Base-by-base conservation (phyloP, 148 eudicot species). In the Dysphania ambrosioides region DNA sequence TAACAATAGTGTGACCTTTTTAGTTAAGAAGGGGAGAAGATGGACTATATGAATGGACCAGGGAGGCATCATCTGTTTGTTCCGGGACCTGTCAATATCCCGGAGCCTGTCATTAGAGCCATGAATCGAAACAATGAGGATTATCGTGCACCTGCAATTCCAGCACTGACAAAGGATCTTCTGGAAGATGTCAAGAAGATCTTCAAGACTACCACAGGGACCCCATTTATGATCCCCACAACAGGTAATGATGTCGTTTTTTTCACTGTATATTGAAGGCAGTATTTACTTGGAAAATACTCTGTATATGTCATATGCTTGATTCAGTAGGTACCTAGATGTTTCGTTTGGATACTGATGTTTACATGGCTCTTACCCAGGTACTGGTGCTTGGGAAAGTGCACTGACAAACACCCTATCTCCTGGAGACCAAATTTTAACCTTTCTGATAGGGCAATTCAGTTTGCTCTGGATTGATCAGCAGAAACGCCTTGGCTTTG, bases 321-420 rank as follows among this genome's bases (percentile, higher is more conserved):
- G 34, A 3, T 30, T 60, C 19, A 59, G 27, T 23, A 27, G 57
- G 57, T 51, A 47, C 53, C 53, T 15, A 47, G 6, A 5, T 47
- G 0, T 47, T 1, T 4, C 18, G 21, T 16, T 47, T 47, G 53
- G 5, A 15, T 47, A 16, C 53, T 47, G 21, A 42, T 29, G 34
- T 9, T 70, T 31, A 56, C 61, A 19, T 61, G 57, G 16, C 30
- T 64, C 61, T 75, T 64, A 36, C 73, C 4, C 77, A 94, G 99
- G 99, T 63, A 95, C 99, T 77, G 99, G 99, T 78, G 99, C 99
- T 68, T 95, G 97, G 99, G 99, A 95, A 82, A 95, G 99, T 88
- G 97, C 99, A 35, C 89, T 95, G 44, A 95, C 99, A 27, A 95
- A 95, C 89, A 95, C 99, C 2, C 68, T 95, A 29, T 95, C 99